A percentile compares a stretch with the other conserved stretches of the same genome.
Conservation (phyloP, 164 flowering plant species). For the Paratinospora sagittata region DNA sequence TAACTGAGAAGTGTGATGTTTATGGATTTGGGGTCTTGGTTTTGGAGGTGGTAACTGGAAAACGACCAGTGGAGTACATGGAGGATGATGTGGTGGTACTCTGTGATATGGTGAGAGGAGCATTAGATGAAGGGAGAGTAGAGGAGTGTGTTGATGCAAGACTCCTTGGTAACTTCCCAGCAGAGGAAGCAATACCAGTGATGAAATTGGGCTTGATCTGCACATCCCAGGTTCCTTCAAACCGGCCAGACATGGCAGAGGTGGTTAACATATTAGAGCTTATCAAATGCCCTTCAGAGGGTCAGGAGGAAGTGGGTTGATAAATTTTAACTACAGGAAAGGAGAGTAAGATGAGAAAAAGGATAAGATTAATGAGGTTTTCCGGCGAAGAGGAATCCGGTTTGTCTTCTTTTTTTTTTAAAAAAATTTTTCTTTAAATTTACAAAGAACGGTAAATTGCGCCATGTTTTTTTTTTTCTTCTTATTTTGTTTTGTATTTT, state of each 20-base stretch:
- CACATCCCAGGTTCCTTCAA: conserved; percentile 94
- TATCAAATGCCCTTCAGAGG: conserved; percentile 74
- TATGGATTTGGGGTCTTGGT: conserved; percentile 84
- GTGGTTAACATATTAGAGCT: conserved; percentile 86
- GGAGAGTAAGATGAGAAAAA: neutral
- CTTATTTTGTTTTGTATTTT: conserved; percentile 10
- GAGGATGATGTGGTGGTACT: conserved; percentile 93
- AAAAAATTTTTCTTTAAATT: neutral
- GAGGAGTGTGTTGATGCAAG: conserved; percentile 72
- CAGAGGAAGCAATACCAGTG: conserved; percentile 79
- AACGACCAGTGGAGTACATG: conserved; percentile 92
- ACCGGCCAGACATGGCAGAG: conserved; percentile 89
- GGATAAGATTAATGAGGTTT: conserved; percentile 12
- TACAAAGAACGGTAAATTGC: conserved; percentile 18
- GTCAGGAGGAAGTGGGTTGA: conserved; percentile 51
- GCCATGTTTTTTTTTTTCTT: conserved; percentile 10
- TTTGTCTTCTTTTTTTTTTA: conserved; percentile 14
- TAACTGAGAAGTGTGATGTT: conserved; percentile 89
- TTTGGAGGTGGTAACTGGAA: conserved; percentile 82
- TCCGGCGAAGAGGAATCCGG: conserved; percentile 78
- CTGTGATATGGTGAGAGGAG: conserved; percentile 79
- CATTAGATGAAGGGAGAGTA: conserved; percentile 69
- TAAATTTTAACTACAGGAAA: conserved; percentile 9
- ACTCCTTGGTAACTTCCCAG: conserved; percentile 59
- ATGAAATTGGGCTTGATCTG: conserved; percentile 85